These are phyloP conservation scores for Debaryomyces tyrocola DNA, from an alignment of 805 yeast species.

Conservation along the genomic window DNA sequence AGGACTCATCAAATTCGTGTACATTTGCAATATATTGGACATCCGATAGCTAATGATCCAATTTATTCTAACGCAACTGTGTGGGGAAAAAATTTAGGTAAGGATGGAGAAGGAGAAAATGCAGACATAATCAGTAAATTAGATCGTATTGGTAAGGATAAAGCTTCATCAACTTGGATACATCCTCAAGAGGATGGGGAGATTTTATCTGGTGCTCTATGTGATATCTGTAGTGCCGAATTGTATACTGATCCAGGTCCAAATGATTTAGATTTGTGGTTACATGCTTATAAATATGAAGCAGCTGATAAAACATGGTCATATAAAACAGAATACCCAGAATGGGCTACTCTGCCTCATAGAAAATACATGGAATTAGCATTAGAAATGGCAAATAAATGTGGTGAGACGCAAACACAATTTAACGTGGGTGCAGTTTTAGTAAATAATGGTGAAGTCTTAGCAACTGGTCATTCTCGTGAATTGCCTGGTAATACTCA, in stretches of 20 bases:
- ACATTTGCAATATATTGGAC: conserved; percentile 74
- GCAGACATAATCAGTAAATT: conserved; percentile 49
- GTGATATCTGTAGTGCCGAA: conserved; percentile 67
- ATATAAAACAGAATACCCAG: conserved; percentile 73
- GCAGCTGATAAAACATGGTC: conserved; percentile 63
- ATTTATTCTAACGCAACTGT: conserved; percentile 73
- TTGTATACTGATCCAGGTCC: conserved; percentile 87
- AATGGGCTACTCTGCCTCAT: conserved; percentile 73
- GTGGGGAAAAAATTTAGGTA: conserved; percentile 82
- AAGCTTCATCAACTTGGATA: conserved; percentile 67
- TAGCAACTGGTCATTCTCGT: conserved; percentile 85
- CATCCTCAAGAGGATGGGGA: conserved; percentile 67
- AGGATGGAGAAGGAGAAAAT: conserved; percentile 51
- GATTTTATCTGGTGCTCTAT: conserved; percentile 53
- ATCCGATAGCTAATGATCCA: conserved; percentile 57
- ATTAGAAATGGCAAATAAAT: conserved; percentile 71
- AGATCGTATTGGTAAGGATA: conserved; percentile 68
- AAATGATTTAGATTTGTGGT: conserved; percentile 82
- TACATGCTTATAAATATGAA: conserved; percentile 84
- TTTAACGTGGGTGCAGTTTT: conserved; percentile 93
- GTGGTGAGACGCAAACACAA: conserved; percentile 81
- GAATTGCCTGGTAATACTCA: conserved; percentile 95
- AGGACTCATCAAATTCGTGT: conserved; percentile 95
- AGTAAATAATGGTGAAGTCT: conserved; percentile 55
- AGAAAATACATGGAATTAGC: conserved; percentile 71